Percentiles rank a stretch among this genome's conserved stretches.
These are phyloP conservation scores for Aspergillus novofumigatus DNA, from an alignment of 2,329 filamentous ascomycete genomes.

Conservation along the genomic window DNA sequence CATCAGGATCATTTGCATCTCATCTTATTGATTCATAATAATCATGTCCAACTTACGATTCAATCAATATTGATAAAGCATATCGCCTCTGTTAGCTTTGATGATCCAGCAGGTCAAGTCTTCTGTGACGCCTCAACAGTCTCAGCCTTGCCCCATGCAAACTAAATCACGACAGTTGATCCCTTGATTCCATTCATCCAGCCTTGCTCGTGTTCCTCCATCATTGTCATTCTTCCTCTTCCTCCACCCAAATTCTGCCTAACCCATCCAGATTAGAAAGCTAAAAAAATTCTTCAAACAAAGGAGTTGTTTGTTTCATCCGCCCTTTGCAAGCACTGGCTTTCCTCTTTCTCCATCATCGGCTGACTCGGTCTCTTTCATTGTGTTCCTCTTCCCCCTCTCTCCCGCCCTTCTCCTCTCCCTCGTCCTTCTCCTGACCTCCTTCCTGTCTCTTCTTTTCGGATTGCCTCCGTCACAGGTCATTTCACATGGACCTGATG, in stretches of 20 bases:
- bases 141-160: conserved; percentile 7
- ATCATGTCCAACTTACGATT: neutral
- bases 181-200: conserved; percentile 4
- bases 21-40: neutral
- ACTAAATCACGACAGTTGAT: conserved; percentile 2
- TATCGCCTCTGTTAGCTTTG: neutral
- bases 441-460: conserved; percentile 8
- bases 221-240: conserved; percentile 3
- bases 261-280: neutral
- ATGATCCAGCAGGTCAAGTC: neutral
- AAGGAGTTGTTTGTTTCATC: neutral
- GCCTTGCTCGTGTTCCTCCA: conserved; percentile 4
- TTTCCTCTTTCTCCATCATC: conserved; percentile 11
- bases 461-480: conserved; percentile 18
- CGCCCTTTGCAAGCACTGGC: conserved; percentile 7
- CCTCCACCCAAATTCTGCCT: conserved; percentile 7
- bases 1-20: neutral
- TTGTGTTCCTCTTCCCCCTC: conserved; percentile 8
- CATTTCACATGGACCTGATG: conserved; percentile 45
- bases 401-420: conserved; percentile 11
- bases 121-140: neutral
- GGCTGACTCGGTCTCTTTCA: conserved; percentile 10
- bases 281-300: neutral
- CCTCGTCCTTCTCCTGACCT: conserved; percentile 6
- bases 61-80: neutral